A percentile compares a stretch with the other conserved stretches of the same genome.
These are phyloP conservation scores for Tolypocladium tropicale DNA, from an alignment of 2,329 filamentous ascomycete genomes.

Conservation along the genomic window DNA sequence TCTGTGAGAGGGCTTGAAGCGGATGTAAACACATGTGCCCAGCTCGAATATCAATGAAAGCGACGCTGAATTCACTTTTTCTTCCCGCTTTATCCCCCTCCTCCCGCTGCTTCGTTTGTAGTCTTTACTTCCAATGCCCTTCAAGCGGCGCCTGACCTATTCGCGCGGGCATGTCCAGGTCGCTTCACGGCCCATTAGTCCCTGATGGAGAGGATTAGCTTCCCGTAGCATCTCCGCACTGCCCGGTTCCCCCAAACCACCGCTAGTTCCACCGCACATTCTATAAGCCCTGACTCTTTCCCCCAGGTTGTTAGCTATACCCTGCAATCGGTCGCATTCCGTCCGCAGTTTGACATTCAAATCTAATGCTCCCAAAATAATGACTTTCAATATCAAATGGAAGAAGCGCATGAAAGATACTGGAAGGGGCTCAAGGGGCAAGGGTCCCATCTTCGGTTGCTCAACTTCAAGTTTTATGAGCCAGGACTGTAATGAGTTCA, in stretches of 20 bases:
- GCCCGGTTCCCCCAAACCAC: background rate
- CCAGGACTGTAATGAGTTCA: slow-evolving; percentile 23
- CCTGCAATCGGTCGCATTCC: slow-evolving; percentile 21
- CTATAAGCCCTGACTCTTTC: slow-evolving; percentile 21
- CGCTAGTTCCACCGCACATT: slow-evolving; percentile 2
- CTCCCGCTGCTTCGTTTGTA: too few relatives aligned
- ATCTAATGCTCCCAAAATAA: slow-evolving; percentile 22
- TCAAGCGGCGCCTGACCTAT: too few relatives aligned
- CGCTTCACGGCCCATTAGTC: too few relatives aligned
- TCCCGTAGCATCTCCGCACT: too few relatives aligned
- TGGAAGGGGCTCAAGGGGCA: slow-evolving; percentile 15
- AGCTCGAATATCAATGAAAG: too few relatives aligned
- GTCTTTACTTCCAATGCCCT: too few relatives aligned
- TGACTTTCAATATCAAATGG: slow-evolving; percentile 20
- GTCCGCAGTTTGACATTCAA: slow-evolving; percentile 14
- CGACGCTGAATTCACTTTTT: too few relatives aligned
- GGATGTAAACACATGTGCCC: too few relatives aligned
- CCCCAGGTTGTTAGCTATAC: slow-evolving; percentile 15
- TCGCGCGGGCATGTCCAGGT: too few relatives aligned
- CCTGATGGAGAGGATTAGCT: too few relatives aligned
- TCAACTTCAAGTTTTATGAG: slow-evolving; percentile 15
- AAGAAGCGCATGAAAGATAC: slow-evolving; percentile 25
- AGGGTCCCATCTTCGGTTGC: slow-evolving; percentile 8
- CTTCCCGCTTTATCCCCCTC: too few relatives aligned
- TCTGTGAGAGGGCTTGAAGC: too few relatives aligned